Conservation (phyloP, 2,329 filamentous ascomycete species). For the Stagonosporopsis tanaceti region DNA sequence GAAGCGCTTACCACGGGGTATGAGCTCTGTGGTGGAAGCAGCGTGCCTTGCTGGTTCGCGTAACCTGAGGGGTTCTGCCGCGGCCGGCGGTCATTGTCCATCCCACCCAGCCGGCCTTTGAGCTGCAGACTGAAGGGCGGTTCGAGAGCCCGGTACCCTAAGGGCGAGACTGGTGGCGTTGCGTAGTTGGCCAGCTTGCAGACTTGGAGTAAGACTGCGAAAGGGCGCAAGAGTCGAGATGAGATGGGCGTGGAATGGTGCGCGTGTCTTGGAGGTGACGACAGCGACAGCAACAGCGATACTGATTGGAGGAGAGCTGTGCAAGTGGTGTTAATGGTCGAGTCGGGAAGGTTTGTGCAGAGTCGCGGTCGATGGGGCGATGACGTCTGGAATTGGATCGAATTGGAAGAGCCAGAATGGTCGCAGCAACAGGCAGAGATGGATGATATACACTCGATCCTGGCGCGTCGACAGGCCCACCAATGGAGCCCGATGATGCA, state of each 20-base stretch:
- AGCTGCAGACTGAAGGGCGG: constrained; percentile 64
- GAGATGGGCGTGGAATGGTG: constrained; percentile 12
- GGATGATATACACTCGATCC: constrained; percentile 51
- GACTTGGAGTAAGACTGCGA: constrained; percentile 38
- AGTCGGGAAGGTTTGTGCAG: constrained; percentile 11
- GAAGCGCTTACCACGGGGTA: constrained; percentile 55
- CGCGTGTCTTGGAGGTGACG: constrained; percentile 17
- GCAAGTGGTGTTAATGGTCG: constrained; percentile 20
- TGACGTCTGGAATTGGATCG: constrained; percentile 40
- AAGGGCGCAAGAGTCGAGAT: constrained; percentile 27
- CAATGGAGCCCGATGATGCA: constrained; percentile 48
- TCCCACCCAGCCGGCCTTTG: constrained; percentile 66
- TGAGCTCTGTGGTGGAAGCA: constrained; percentile 54
- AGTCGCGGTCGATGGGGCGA: constrained; percentile 20
- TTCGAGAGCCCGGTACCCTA: constrained; percentile 68
- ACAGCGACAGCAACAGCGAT: constrained; percentile 24
- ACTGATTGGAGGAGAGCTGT: constrained; percentile 20
- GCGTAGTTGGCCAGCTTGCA: constrained; percentile 72
- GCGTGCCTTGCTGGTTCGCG: constrained; percentile 58
- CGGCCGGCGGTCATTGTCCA: constrained; percentile 78
- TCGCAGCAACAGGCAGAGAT: constrained; percentile 41
- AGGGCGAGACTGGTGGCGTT: constrained; percentile 70
- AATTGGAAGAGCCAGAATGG: constrained; percentile 38
- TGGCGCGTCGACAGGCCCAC: constrained; percentile 45
- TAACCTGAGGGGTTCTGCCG: constrained; percentile 77